Evolutionary conservation across 495 filamentous ascomycete genomes (phyloP).

Genomic region (Cercophora scortea): DNA sequence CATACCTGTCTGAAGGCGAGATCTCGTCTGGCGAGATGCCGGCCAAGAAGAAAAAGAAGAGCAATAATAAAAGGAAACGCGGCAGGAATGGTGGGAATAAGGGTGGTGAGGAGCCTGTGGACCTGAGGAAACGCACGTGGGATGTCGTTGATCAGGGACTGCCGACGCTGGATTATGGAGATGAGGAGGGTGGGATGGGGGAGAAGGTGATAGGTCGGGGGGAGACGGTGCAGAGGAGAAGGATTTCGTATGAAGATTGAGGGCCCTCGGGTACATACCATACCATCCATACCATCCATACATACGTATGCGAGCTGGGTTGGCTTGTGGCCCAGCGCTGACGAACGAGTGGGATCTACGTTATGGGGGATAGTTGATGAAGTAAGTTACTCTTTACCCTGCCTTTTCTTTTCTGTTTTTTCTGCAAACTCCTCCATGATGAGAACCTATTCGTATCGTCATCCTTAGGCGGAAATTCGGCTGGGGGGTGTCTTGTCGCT

Average conservation of each 20-base stretch:
- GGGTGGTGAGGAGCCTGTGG: conserved; percentile 37
- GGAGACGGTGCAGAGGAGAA: conserved; percentile 29
- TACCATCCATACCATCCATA: too few species aligned
- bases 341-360: too few species aligned
- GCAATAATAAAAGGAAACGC: conserved; percentile 22
- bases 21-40: conserved; percentile 15
- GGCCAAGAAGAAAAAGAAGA: conserved; percentile 23
- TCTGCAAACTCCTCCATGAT: conserved; percentile 32
- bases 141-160: conserved; percentile 47
- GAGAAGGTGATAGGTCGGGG: conserved; percentile 6
- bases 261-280: too few species aligned
- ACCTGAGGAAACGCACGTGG: conserved; percentile 52
- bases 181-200: conserved; percentile 22
- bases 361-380: not conserved
- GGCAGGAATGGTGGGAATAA: conserved; percentile 31
- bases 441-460: conserved; percentile 55
- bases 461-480: conserved; percentile 56
- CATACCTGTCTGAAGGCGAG: conserved; percentile 17
- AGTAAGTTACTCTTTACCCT: not conserved
- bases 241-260: conserved; percentile 45
- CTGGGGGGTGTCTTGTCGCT: conserved; percentile 11
- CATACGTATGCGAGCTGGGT: too few species aligned
- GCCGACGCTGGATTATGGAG: conserved; percentile 45
- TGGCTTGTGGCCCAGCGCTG: too few species aligned
- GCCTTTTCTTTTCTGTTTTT: not conserved